Conservation (phyloP, 163 green algal species). For the Chlorella variabilis region DNA sequence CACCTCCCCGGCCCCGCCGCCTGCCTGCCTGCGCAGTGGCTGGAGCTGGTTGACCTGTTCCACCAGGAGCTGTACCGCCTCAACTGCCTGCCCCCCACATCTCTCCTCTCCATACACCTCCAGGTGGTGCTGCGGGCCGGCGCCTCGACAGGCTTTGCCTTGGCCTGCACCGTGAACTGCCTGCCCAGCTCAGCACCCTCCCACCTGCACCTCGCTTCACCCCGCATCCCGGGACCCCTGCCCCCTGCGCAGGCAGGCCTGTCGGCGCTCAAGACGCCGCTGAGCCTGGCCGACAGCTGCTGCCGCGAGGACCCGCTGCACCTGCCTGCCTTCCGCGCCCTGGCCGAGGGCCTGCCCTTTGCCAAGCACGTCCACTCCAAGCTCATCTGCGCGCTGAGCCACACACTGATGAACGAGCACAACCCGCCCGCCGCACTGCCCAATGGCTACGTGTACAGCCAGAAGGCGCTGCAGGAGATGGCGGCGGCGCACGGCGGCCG, state of each 20-base stretch:
- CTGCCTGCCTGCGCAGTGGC: constrained; percentile 76
- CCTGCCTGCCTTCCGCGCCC: constrained; percentile 64
- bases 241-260: constrained; percentile 81
- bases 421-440: constrained; percentile 95
- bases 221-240: too few relatives aligned
- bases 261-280: constrained; percentile 81
- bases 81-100: constrained; percentile 78
- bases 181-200: background rate
- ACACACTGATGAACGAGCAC: constrained; percentile 90
- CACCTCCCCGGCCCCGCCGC: too few relatives aligned
- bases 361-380: constrained; percentile 91
- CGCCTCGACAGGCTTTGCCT: too few relatives aligned
- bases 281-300: constrained; percentile 40
- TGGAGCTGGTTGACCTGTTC: constrained; percentile 77
- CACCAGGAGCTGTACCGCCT: constrained; percentile 83
- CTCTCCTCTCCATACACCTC: constrained; percentile 84
- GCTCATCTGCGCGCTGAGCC: constrained; percentile 91
- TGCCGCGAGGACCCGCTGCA: constrained; percentile 77
- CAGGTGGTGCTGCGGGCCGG: constrained; percentile 64
- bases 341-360: constrained; percentile 83
- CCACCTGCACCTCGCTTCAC: background rate
- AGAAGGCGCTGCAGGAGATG: constrained; percentile 37
- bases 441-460: constrained; percentile 88
- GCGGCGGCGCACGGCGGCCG: constrained; percentile 21
- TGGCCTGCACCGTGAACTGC: background rate